Conservation (phyloP, 2,329 filamentous ascomycete species). For the Juglanconis oblonga region DNA sequence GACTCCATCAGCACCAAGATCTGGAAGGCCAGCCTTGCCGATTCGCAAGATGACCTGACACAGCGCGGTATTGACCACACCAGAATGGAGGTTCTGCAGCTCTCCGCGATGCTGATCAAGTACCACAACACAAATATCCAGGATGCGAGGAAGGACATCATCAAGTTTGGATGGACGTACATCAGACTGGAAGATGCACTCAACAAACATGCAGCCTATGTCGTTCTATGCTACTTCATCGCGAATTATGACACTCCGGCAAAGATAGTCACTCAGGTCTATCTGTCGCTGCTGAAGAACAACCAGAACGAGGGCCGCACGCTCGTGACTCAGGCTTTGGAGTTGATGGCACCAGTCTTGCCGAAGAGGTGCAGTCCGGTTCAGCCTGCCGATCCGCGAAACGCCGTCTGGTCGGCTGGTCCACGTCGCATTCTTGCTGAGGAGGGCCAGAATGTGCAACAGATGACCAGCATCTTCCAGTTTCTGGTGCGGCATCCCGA, state of each 20-base stretch:
- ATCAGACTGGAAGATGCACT: conserved; percentile 98
- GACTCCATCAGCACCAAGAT: conserved; percentile 89
- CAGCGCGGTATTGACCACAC: conserved; percentile 92
- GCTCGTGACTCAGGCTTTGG: conserved; percentile 88
- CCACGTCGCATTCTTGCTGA: conserved; percentile 89
- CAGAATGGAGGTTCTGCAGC: conserved; percentile 90
- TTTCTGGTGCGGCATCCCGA: conserved; percentile 91
- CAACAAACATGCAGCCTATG: conserved; percentile 98
- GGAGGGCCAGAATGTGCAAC: conserved; percentile 90
- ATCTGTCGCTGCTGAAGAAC: conserved; percentile 83
- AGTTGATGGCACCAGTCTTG: conserved; percentile 90
- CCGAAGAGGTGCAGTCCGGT: conserved; percentile 72
- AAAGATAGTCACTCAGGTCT: conserved; percentile 95
- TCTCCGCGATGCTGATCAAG: conserved; percentile 93
- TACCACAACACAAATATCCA: conserved; percentile 86
- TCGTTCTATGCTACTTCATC: conserved; percentile 96
- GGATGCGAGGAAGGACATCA: conserved; percentile 93
- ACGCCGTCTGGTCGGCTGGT: conserved; percentile 84
- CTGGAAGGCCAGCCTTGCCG: conserved; percentile 85
- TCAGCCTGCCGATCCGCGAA: conserved; percentile 60
- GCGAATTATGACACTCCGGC: conserved; percentile 92
- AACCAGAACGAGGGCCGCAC: conserved; percentile 93
- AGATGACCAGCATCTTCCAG: conserved; percentile 96
- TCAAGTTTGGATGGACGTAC: conserved; percentile 99
- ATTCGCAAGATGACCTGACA: conserved; percentile 76